Percentiles rank a stretch among this genome's conserved stretches.
Conservation (phyloP, 2,329 filamentous ascomycete species). For the Epichloe coenophiala region DNA sequence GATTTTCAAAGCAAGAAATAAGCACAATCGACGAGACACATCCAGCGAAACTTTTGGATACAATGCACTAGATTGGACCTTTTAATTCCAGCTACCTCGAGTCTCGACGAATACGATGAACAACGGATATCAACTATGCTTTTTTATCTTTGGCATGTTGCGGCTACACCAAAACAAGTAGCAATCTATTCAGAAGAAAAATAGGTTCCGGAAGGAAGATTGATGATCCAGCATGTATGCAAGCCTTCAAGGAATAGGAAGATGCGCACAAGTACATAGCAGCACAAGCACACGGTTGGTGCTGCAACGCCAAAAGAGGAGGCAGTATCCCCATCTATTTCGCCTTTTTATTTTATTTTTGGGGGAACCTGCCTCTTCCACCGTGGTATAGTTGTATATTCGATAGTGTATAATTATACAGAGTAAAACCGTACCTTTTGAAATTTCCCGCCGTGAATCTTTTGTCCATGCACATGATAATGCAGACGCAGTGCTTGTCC, state of each 20-base stretch:
- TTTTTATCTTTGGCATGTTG: neutral
- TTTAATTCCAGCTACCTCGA: too few species aligned
- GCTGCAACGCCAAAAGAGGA: too few species aligned
- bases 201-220: too few species aligned
- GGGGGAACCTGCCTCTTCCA: neutral
- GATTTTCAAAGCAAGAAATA: neutral
- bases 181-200: neutral
- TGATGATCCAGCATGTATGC: too few species aligned
- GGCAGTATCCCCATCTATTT: too few species aligned
- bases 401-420: slow-evolving; percentile 12
- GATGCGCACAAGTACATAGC: neutral
- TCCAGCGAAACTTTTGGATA: too few species aligned
- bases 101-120: neutral
- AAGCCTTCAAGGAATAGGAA: neutral
- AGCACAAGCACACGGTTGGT: too few species aligned
- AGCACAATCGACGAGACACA: too few species aligned
- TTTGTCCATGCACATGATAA: neutral
- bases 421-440: slow-evolving; percentile 2
- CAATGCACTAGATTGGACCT: neutral
- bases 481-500: too few species aligned
- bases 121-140: too few species aligned
- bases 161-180: neutral
- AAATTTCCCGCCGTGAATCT: neutral
- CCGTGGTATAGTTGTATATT: slow-evolving; percentile 12
- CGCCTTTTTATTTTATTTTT: too few species aligned